Evolutionary conservation across 2,329 filamentous ascomycete genomes (phyloP).

Genomic region (Metarhizium guizhouense): DNA sequence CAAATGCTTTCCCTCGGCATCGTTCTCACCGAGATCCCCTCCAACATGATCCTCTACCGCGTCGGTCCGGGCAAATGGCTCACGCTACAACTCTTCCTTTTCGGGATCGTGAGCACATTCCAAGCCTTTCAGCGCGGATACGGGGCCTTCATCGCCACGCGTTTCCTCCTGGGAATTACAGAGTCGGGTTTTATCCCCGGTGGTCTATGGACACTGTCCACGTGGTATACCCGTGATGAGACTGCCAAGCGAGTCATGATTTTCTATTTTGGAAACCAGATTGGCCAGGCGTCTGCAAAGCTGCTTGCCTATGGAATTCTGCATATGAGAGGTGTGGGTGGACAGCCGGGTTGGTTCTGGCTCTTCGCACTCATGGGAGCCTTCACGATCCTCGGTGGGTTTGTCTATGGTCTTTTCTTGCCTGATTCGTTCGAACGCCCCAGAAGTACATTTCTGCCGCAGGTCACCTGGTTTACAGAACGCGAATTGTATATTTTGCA

Average conservation of each 20-base stretch:
- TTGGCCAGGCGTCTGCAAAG: constrained; percentile 29
- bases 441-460: constrained; percentile 30
- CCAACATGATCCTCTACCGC: constrained; percentile 25
- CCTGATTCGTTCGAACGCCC: constrained; percentile 37
- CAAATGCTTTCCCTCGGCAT: constrained; percentile 42
- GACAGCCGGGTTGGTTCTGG: constrained; percentile 48
- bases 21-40: constrained; percentile 33
- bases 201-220: constrained; percentile 39
- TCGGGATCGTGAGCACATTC: constrained; percentile 43
- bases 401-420: constrained; percentile 32
- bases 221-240: constrained; percentile 45
- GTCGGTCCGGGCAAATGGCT: constrained; percentile 41
- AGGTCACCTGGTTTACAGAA: constrained; percentile 24
- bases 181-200: constrained; percentile 49
- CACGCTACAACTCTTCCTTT: constrained; percentile 42
- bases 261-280: constrained; percentile 48
- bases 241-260: constrained; percentile 42
- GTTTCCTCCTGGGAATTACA: constrained; percentile 42
- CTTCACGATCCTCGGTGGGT: constrained; percentile 37
- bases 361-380: constrained; percentile 43
- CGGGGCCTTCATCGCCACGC: constrained; percentile 36
- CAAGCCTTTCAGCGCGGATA: constrained; percentile 42
- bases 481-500: constrained; percentile 32
- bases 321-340: constrained; percentile 37
- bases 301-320: constrained; percentile 38